Base-by-base conservation (phyloP, 2,329 filamentous ascomycete genomes). In the Colletotrichum eremochloae region DNA sequence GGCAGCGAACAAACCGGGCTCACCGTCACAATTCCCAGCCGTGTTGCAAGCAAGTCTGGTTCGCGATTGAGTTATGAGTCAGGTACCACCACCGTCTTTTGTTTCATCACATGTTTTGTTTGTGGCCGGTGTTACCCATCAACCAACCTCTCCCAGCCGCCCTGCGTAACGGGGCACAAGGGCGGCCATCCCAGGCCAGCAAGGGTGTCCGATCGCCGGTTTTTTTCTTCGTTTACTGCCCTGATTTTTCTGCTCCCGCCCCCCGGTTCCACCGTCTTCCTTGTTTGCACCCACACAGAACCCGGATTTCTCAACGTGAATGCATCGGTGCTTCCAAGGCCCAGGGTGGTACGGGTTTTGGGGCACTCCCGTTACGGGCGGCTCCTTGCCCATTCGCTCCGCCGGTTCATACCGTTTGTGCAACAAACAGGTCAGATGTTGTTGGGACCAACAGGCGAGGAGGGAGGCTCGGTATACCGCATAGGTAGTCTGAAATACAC, bases 61-160 rank as follows among this genome's bases (percentile, higher is more conserved):
- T 50, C 60, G 60, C 60, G 55, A 64, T 68, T 12, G 36, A 14
- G 31, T 31, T 58, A 20, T 24, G 70, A 72, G 66, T 65, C 70
- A 72, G 52, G 46, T n/a, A 48, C 46, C 57, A 53, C 50, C 44
- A 12, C 40, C n/a, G 33, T 40, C 42, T 12, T n/a, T 44, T 14
- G 63, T 72, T 69, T 65, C 70, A 69, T 63, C 60, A 65, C 60
- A 63, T 65, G 46, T 61, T 64, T 65, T 72, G 66, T 69, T 72
- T 72, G 66, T 44, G 66, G 66, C 52, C 5, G 15, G 46, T 56
- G 50, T 15, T 50, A 61, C 55, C 58, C 58, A 46, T 20, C 31
- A 14, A 36, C 12, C 33, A 40, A 52, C 20, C 24, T 24, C 24
- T 48, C 18, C 8, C 60, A 46, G 52, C 46, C 55, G 57, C 53